Base-by-base conservation (phyloP, 2,329 filamentous ascomycete genomes). In the Neobulgaria alba region DNA sequence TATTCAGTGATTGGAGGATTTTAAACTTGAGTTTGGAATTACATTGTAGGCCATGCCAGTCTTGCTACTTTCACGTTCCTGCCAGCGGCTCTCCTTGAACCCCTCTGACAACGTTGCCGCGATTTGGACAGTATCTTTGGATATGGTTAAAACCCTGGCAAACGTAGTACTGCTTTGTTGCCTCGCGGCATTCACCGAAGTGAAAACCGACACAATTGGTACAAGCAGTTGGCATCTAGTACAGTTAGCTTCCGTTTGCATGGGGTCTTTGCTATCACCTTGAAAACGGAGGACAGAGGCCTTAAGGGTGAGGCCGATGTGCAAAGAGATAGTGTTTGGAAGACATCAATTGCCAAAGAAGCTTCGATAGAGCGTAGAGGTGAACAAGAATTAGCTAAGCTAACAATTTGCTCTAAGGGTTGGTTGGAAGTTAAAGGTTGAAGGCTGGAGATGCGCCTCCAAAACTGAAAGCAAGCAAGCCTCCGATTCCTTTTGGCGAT, bases 181-280 rank as follows among this genome's bases (percentile, higher is more conserved):
- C 31, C 14, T 52, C 33, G 4, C 26, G 29, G 36, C 49, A 55
- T 14, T 39, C 10, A 15, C 51, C 47, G 17, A 50, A 53, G 34
- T 53, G 52, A 20, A 55, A 52, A 7, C 47, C 29, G 14, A 41
- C 14, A 23, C 52, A 55, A 18, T 55, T 55, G 3, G 39, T 44
- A 20, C 52, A 55, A 0, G 51, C 41, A 7, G 14, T 33, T 4
- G 47, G 47, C 41, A 50, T 50, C 42, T 46, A 36, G 5, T 10
- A 3, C 18, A 15, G 14, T 33, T n/a, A 33, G 12, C 30, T 16
- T 33, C 12, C 9, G n/a, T n/a, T n/a, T n/a, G n/a, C n/a, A n/a
- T n/a, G n/a, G n/a, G n/a, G n/a, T n/a, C n/a, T n/a, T n/a, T n/a
- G n/a, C n/a, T n/a, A n/a, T n/a, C n/a, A n/a, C n/a, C n/a, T n/a